phyloP scores from a whole-genome alignment of 257 asterid genomes.

The Catharanthus roseus region DNA sequence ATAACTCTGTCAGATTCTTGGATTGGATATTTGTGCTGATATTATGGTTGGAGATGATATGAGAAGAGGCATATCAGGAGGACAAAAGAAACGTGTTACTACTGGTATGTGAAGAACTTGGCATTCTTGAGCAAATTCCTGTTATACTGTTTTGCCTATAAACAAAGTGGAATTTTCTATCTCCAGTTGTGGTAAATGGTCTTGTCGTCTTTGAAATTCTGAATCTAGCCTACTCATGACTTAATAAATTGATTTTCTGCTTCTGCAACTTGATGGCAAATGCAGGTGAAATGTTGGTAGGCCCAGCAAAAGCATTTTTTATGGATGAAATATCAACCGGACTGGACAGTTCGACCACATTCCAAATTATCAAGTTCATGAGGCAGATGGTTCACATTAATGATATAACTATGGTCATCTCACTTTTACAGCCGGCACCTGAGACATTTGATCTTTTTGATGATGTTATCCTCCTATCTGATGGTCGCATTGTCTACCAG shows the following conservation, averaged over 20 bases:
- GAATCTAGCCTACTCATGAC: not conserved
- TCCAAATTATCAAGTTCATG: conserved; percentile 73
- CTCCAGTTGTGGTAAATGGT: not conserved
- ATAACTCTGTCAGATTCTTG: conserved; percentile 54
- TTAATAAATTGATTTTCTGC: not conserved
- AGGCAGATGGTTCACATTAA: conserved; percentile 75
- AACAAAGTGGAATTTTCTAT: too few relatives aligned
- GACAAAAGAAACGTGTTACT: conserved; percentile 85
- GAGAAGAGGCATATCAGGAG: conserved; percentile 89
- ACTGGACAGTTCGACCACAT: conserved; percentile 80
- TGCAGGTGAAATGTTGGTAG: conserved; percentile 86
- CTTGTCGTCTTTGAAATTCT: not conserved
- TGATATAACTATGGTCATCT: conserved; percentile 67
- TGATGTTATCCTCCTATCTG: conserved; percentile 70
- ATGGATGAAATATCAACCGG: conserved; percentile 93
- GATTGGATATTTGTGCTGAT: conserved; percentile 84
- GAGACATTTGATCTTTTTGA: conserved; percentile 71
- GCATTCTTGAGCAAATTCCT: too few relatives aligned
- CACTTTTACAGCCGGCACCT: conserved; percentile 71
- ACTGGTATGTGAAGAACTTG: conserved; percentile 48
- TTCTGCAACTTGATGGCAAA: not conserved
- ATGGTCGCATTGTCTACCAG: conserved; percentile 65
- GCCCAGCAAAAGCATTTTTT: conserved; percentile 88
- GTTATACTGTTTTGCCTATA: not conserved
- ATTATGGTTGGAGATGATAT: conserved; percentile 83